Percentiles rank a stretch among this genome's conserved stretches.
Conservation (phyloP, 2,329 filamentous ascomycete genomes). For the Fusarium pininemorale region DNA sequence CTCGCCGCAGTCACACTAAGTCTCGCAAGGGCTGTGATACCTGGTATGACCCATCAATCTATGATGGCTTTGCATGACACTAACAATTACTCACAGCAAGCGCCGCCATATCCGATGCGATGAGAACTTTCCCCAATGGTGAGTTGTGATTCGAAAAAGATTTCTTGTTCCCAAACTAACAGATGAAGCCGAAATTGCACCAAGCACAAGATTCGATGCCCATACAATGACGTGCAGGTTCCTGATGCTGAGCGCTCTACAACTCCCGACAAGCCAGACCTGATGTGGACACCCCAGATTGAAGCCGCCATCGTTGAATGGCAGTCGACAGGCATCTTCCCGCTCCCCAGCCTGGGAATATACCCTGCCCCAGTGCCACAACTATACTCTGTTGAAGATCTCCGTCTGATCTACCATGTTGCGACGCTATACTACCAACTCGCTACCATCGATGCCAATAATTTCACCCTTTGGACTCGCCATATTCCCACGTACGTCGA, state of each 20-base stretch:
- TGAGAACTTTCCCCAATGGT: constrained; percentile 98
- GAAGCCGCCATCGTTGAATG: constrained; percentile 84
- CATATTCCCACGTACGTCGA: constrained; percentile 86
- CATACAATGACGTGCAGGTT: constrained; percentile 89
- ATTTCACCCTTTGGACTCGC: constrained; percentile 91
- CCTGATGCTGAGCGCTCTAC: constrained; percentile 68
- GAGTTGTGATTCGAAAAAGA: constrained; percentile 45
- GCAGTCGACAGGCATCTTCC: constrained; percentile 84
- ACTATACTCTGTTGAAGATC: constrained; percentile 77
- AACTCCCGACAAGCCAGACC: constrained; percentile 70
- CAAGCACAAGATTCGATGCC: constrained; percentile 98
- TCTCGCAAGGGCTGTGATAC: constrained; percentile 98
- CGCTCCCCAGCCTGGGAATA: constrained; percentile 82
- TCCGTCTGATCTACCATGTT: constrained; percentile 91
- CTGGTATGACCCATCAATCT: constrained; percentile 62
- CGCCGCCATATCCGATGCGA: constrained; percentile 97
- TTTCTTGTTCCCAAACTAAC: constrained; percentile 1
- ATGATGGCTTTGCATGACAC: not conserved
- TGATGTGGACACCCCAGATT: constrained; percentile 88
- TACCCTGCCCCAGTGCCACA: constrained; percentile 79
- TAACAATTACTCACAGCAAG: constrained; percentile 64
- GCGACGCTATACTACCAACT: constrained; percentile 87
- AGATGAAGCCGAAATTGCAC: constrained; percentile 89
- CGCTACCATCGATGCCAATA: constrained; percentile 77
- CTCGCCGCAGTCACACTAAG: constrained; percentile 91